Percentiles rank a stretch among this genome's conserved stretches.
Conservation (phyloP, 768 basidiomycete species). For the Strobilomyces dryophilus region DNA sequence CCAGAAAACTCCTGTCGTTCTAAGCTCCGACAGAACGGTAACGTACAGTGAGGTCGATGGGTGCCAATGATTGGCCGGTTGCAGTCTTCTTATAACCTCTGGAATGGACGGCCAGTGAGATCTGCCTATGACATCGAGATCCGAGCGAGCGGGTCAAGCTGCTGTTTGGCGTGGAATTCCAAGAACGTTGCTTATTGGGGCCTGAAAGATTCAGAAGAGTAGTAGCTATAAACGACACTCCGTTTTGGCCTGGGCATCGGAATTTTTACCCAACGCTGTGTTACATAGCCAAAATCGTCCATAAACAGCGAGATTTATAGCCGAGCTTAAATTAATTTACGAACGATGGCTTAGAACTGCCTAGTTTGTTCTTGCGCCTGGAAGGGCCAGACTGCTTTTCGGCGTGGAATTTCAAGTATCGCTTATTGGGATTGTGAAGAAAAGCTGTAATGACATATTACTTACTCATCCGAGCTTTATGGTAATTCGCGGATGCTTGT, state of each 20-base stretch:
- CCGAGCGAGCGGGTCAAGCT: conserved; percentile 15
- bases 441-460: conserved; percentile 25
- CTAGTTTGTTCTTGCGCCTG: neutral
- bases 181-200: too few species aligned
- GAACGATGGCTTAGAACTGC: too few species aligned
- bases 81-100: conserved; percentile 22
- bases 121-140: conserved; percentile 21
- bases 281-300: too few species aligned
- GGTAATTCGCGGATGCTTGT: conserved; percentile 31
- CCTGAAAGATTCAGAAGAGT: too few species aligned
- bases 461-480: conserved; percentile 30
- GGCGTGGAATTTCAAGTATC: too few species aligned
- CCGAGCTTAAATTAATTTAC: too few species aligned
- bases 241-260: too few species aligned
- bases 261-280: too few species aligned
- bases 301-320: too few species aligned
- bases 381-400: too few species aligned
- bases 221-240: too few species aligned
- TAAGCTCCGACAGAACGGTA: conserved; percentile 31
- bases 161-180: conserved; percentile 27
- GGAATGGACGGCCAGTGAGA: neutral
- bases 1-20: conserved; percentile 70
- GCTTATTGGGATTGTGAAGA: conserved; percentile 32
- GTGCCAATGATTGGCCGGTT: conserved; percentile 14
- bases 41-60: conserved; percentile 7